Evolutionary conservation across 352 stramenopile species (phyloP).

Genomic region (Phytophthora rubi): DNA sequence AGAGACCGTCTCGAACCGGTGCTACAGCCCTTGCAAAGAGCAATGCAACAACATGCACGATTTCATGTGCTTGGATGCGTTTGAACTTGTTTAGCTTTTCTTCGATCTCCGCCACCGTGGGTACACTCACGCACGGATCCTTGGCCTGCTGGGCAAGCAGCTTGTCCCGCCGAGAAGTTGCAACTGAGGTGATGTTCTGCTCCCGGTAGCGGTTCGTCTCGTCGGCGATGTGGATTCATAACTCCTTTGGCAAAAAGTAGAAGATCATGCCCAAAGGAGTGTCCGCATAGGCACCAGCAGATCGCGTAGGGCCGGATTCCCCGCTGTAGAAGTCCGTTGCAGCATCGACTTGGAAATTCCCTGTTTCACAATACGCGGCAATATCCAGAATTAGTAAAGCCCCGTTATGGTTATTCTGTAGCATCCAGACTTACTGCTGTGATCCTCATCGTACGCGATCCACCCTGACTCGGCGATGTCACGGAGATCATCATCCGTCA

Average conservation of each 20-base stretch:
- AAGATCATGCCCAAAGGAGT: slow-evolving; percentile 27
- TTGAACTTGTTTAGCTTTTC: slow-evolving; percentile 15
- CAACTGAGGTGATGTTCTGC: slow-evolving; percentile 8
- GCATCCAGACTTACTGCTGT: slow-evolving; percentile 10
- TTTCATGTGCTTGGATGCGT: slow-evolving; percentile 9
- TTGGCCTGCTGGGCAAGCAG: background rate
- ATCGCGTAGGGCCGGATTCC: slow-evolving; percentile 8
- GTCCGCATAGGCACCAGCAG: slow-evolving; percentile 16
- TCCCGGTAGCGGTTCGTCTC: slow-evolving; percentile 19
- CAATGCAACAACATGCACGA: slow-evolving; percentile 18
- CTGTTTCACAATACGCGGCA: background rate
- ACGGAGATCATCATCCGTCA: slow-evolving; percentile 4
- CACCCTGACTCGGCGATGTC: background rate
- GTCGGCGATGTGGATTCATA: slow-evolving; percentile 20
- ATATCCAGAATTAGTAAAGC: too few relatives aligned
- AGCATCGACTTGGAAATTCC: slow-evolving; percentile 6
- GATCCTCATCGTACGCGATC: slow-evolving; percentile 8
- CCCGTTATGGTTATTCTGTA: too few relatives aligned
- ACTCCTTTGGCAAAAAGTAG: slow-evolving; percentile 27
- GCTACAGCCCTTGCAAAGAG: slow-evolving; percentile 17
- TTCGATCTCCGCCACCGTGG: slow-evolving; percentile 6
- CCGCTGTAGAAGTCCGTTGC: slow-evolving; percentile 16
- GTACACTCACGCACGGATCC: slow-evolving; percentile 14
- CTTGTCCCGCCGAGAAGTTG: background rate
- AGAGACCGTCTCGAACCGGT: slow-evolving; percentile 3